Conservation (phyloP, 129 eudicot species). For the Tanacetum coccineum region DNA sequence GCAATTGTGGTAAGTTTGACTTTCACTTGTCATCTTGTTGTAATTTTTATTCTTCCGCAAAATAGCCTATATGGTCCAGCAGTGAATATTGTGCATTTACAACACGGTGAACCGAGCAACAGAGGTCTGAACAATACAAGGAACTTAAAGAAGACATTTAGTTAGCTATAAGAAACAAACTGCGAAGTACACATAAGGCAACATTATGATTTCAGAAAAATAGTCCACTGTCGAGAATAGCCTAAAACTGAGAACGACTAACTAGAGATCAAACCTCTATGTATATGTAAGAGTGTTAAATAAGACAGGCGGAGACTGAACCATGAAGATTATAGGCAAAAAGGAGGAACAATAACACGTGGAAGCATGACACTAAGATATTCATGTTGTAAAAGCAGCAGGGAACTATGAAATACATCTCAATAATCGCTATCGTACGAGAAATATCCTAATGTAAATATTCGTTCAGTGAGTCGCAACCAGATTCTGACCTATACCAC, state of each 20-base stretch:
- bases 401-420: background rate
- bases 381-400: background rate
- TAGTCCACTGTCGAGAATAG: background rate
- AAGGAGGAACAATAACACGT: background rate
- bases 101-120: constrained; percentile 9
- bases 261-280: constrained; percentile 14
- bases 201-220: background rate
- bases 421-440: background rate
- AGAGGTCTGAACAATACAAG: background rate
- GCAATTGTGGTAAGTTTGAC: background rate
- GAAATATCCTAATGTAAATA: background rate
- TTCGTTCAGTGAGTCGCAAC: background rate
- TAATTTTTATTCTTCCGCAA: background rate
- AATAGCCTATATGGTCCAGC: background rate
- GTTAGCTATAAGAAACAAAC: background rate
- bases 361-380: background rate
- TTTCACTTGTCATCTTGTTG: background rate
- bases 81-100: background rate
- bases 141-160: background rate
- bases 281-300: background rate
- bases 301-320: background rate
- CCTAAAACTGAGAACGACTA: constrained; percentile 3
- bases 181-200: constrained; percentile 11
- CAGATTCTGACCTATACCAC: background rate
- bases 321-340: background rate